Evolutionary conservation across 1,139 yeast species (phyloP), one percentile per base, ranked within the genome.

Genomic region (Schwanniomyces etchellsii): DNA sequence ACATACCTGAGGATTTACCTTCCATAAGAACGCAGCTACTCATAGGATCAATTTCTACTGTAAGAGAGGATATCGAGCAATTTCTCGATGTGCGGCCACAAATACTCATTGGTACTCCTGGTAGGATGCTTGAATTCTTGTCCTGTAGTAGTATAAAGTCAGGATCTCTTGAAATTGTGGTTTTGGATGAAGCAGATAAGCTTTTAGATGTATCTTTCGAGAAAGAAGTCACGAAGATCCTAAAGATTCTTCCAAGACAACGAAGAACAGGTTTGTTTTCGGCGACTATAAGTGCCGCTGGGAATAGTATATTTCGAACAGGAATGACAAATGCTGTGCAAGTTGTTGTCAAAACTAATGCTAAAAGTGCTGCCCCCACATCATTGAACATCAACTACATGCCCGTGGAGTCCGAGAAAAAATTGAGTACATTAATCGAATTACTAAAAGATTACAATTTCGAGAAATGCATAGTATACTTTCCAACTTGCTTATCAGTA

Each of bases 101-200:
- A 31, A 74, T 89, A 27, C 49, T 93, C 23, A 78, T 93, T 14
- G 96, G 95, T 1, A 91, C 98, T 0, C 98, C 98, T 0, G 98
- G 98, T 3, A 71, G 98, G 47, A 52, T 86, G 24, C 55, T 81
- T 15, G 96, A 91, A 39, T 80, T 93, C 43, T 50, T 91, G 20
- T 57, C 73, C 1, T 63, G 70, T 4, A 57, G 57, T 20, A 45
- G 55, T 14, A 75, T 81, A 1, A 73, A 74, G 40, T 67, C 81
- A 0, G 58, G 57, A 9, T 68, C 81, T 3, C 69, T 88, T 31
- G 95, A 86, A 44, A 74, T 83, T 27, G 71, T 82, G 13, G 79
- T 93, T 5, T 57, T 91, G 31, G 98, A 91, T 55, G 98, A 91
- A 56, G 98, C 97, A 2, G 98, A 91, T 50, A 75, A 86, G 42